These are phyloP conservation scores for Dioscorea zingiberensis DNA, from an alignment of 106 monocot genomes.

Conservation along the genomic window DNA sequence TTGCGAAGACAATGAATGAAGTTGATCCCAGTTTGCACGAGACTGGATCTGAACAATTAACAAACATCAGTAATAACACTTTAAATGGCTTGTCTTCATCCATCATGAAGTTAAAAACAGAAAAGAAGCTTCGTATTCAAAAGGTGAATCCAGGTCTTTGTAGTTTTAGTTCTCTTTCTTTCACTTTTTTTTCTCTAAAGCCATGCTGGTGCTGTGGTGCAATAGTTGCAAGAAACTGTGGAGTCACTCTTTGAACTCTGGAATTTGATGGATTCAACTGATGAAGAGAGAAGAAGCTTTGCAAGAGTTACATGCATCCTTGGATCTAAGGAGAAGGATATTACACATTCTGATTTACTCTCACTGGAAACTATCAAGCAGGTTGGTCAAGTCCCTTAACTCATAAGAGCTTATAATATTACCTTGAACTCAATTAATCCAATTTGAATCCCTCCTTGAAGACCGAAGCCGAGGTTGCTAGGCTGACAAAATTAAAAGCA, in stretches of 20 bases:
- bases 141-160: constrained; percentile 37
- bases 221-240: constrained; percentile 64
- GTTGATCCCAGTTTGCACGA: constrained; percentile 86
- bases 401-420: neutral
- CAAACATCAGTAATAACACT: constrained; percentile 70
- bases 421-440: neutral
- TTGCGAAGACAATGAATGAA: constrained; percentile 61
- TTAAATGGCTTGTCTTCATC: constrained; percentile 57
- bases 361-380: constrained; percentile 62
- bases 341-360: constrained; percentile 42
- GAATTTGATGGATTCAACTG: constrained; percentile 84
- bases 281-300: constrained; percentile 56
- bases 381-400: constrained; percentile 34
- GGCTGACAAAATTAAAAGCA: constrained; percentile 75
- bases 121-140: constrained; percentile 43
- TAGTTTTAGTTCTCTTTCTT: neutral
- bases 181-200: neutral
- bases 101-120: constrained; percentile 53
- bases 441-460: constrained; percentile 8
- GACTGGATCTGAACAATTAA: constrained; percentile 30
- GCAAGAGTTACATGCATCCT: constrained; percentile 41
- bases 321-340: constrained; percentile 39
- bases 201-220: neutral
- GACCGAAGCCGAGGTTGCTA: constrained; percentile 72
- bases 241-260: constrained; percentile 61